Evolutionary conservation across 768 basidiomycete species (phyloP).

Genomic region (Kwoniella mangroviensis): DNA sequence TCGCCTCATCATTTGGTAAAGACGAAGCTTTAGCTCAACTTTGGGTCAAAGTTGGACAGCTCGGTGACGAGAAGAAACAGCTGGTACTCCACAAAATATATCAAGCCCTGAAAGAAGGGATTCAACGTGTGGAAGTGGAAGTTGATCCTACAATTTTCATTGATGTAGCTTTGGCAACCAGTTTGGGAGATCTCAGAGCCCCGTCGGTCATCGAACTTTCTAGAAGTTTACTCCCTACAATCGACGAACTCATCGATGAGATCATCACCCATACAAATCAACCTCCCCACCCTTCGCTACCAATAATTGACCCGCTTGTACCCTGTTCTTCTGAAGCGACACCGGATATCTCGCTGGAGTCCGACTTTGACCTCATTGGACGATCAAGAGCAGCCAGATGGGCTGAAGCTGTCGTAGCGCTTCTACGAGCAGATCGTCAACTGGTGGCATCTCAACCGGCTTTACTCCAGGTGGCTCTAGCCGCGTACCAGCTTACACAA

Average conservation of each 20-base stretch:
- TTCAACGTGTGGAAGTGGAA: conserved; percentile 24
- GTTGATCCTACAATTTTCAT: conserved; percentile 39
- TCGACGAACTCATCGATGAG: not conserved
- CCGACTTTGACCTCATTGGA: conserved; percentile 61
- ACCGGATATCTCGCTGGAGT: conserved; percentile 22
- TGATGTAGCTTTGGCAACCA: conserved; percentile 38
- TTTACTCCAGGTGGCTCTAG: conserved; percentile 72
- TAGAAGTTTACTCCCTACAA: conserved; percentile 26
- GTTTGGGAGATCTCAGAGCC: conserved; percentile 4
- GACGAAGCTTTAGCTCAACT: conserved; percentile 8
- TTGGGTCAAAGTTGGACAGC: conserved; percentile 10
- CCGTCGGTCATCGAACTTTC: conserved; percentile 18
- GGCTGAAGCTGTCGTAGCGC: conserved; percentile 64
- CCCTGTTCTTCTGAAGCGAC: conserved; percentile 25
- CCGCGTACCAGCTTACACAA: conserved; percentile 67
- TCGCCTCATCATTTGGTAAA: conserved; percentile 11
- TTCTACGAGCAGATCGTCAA: conserved; percentile 68
- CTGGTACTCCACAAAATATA: conserved; percentile 11
- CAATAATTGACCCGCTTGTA: conserved; percentile 43
- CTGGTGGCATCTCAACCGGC: conserved; percentile 67
- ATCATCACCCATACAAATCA: conserved; percentile 19
- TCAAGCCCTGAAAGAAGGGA: conserved; percentile 14
- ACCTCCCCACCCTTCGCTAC: conserved; percentile 27
- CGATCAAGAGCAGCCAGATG: conserved; percentile 70
- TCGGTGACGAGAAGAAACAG: conserved; percentile 21